These are phyloP conservation scores for Bipolaris gigantea DNA, from an alignment of 2,329 filamentous ascomycete genomes.

Conservation along the genomic window DNA sequence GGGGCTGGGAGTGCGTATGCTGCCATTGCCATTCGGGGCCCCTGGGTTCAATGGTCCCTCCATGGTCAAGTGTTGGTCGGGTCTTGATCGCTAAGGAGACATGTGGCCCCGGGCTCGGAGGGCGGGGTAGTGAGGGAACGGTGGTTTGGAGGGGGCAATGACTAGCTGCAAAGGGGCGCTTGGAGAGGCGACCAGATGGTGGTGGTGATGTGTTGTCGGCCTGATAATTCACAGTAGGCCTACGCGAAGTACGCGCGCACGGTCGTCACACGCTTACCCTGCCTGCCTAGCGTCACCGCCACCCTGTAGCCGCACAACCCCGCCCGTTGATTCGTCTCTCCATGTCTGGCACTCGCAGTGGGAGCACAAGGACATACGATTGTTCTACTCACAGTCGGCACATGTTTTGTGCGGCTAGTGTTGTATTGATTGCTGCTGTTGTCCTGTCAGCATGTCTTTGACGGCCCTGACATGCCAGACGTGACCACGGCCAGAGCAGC, in stretches of 20 bases:
- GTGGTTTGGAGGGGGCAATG: constrained; percentile 4
- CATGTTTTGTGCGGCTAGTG: background rate
- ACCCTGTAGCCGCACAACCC: constrained; percentile 5
- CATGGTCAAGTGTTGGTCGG: constrained; percentile 39
- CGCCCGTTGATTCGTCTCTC: constrained; percentile 23
- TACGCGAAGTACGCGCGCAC: constrained; percentile 22
- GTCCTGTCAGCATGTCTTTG: background rate
- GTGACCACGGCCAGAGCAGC: background rate
- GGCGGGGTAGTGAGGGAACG: constrained; percentile 11
- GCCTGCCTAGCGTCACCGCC: constrained; percentile 17
- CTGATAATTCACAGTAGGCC: constrained; percentile 16
- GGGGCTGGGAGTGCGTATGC: constrained; percentile 41
- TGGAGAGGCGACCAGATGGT: constrained; percentile 17
- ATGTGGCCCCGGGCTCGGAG: constrained; percentile 35
- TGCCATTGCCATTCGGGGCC: constrained; percentile 41
- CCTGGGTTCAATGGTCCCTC: constrained; percentile 48
- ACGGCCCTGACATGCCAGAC: background rate
- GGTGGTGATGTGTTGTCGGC: constrained; percentile 28
- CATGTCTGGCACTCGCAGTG: constrained; percentile 1
- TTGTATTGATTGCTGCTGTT: background rate
- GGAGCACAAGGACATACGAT: constrained; percentile 7
- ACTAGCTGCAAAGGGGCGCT: constrained; percentile 9
- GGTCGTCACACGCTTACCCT: constrained; percentile 15
- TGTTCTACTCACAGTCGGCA: background rate
- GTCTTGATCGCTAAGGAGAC: constrained; percentile 28